Evolutionary conservation across 2,329 filamentous ascomycete genomes (phyloP).

Genomic region (Daldinia sp.): DNA sequence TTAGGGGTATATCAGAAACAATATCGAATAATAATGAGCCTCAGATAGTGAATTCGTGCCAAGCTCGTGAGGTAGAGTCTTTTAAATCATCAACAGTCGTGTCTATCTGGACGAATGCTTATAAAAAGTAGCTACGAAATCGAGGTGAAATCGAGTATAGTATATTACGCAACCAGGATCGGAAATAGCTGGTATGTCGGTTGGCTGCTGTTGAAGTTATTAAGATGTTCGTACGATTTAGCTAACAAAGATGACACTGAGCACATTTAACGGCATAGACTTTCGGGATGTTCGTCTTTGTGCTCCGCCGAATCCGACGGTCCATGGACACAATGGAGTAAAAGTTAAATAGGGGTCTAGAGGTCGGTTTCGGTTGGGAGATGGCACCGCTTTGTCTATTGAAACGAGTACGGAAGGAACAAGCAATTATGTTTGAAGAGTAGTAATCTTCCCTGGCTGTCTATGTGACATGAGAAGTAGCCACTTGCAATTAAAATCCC

Average conservation of each 20-base stretch:
- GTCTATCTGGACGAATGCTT: neutral
- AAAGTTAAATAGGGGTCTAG: neutral
- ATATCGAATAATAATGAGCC: neutral
- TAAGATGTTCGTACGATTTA: conserved; percentile 11
- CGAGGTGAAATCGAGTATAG: neutral
- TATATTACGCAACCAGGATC: neutral
- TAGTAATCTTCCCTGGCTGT: neutral
- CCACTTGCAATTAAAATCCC: neutral
- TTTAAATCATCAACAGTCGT: neutral
- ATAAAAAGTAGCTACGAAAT: neutral
- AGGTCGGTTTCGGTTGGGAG: conserved; percentile 20
- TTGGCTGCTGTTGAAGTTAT: neutral
- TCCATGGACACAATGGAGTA: conserved; percentile 8
- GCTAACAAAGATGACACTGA: conserved; percentile 26
- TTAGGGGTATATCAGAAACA: neutral
- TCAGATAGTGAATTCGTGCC: neutral
- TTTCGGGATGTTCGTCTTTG: conserved; percentile 17
- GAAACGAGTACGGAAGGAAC: conserved; percentile 6
- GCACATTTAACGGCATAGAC: neutral
- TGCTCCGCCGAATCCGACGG: conserved; percentile 34
- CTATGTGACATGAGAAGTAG: neutral
- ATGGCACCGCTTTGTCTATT: conserved; percentile 15
- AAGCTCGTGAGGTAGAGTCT: no score
- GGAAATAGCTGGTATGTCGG: neutral
- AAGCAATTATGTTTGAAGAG: neutral